phyloP scores from a whole-genome alignment of 1,284 basidiomycete species.

The Rhodotorula mucilaginosa region DNA sequence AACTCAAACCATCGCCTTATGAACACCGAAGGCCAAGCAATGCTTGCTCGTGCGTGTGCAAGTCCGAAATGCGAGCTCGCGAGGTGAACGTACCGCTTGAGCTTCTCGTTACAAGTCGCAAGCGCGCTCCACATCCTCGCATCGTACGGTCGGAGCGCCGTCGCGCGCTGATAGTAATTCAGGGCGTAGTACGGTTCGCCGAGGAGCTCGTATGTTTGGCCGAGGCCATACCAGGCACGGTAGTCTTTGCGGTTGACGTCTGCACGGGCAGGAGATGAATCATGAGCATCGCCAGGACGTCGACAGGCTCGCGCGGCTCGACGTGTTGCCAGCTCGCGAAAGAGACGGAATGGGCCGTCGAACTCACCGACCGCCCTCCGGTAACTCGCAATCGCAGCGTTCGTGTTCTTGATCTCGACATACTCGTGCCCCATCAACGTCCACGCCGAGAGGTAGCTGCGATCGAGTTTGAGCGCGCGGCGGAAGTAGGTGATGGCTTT shows the following conservation, averaged over 20 bases:
- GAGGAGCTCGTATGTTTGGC: slow-evolving; percentile 93
- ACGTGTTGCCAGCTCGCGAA: too few species aligned
- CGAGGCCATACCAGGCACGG: slow-evolving; percentile 96
- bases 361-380: slow-evolving; percentile 82
- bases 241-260: slow-evolving; percentile 97
- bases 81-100: slow-evolving; percentile 63
- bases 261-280: slow-evolving; percentile 38
- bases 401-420: slow-evolving; percentile 97
- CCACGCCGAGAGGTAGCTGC: slow-evolving; percentile 94
- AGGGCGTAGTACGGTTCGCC: slow-evolving; percentile 96
- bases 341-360: too few species aligned
- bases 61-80: not conserved
- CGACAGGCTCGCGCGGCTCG: not conserved
- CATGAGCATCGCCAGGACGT: not conserved
- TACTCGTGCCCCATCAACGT: slow-evolving; percentile 99
- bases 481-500: slow-evolving; percentile 95
- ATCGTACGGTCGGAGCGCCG: slow-evolving; percentile 90
- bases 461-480: slow-evolving; percentile 87
- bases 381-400: slow-evolving; percentile 97
- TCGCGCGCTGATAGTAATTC: slow-evolving; percentile 95
- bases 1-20: not conserved
- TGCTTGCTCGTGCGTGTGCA: not conserved
- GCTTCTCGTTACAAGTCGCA: slow-evolving; percentile 88
- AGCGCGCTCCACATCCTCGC: slow-evolving; percentile 94
- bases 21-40: too few species aligned